Evolutionary conservation across 1,284 basidiomycete species (phyloP).

Genomic region (Schizophyllum commune): DNA sequence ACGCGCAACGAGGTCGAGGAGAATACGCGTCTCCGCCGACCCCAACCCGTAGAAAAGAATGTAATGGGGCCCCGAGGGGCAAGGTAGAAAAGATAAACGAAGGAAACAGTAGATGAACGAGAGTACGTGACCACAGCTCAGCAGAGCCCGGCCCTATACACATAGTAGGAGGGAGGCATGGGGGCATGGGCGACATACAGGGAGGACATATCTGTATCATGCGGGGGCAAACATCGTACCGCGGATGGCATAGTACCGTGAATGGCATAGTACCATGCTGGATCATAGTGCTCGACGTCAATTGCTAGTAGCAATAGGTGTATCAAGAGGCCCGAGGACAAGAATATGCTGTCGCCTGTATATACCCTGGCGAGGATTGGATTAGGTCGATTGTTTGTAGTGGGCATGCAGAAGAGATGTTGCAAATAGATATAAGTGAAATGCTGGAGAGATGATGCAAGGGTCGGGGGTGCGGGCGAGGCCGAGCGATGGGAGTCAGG

Average conservation of each 20-base stretch:
- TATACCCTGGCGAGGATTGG: not conserved
- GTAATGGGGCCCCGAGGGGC: not conserved
- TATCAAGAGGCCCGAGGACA: not conserved
- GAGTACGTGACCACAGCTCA: not conserved
- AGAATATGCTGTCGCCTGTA: not conserved
- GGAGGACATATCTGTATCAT: not conserved
- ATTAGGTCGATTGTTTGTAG: not conserved
- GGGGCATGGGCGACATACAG: not conserved
- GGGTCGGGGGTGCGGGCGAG: not conserved
- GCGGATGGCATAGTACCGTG: no score
- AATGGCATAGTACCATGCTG: not conserved
- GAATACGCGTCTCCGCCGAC: not conserved
- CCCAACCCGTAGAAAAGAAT: not conserved
- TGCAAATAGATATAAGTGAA: not conserved
- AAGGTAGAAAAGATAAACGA: not conserved
- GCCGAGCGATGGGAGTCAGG: no score
- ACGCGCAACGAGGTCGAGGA: not conserved
- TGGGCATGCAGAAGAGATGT: not conserved
- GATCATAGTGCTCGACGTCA: not conserved
- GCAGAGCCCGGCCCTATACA: not conserved
- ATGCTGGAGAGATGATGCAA: not conserved
- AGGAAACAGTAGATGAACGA: not conserved
- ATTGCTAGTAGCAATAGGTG: not conserved
- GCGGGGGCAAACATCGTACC: not conserved
- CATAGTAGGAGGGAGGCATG: not conserved